Conservation (phyloP, 2,329 filamentous ascomycete species). For the Paecilomyces dactylethromorphus region DNA sequence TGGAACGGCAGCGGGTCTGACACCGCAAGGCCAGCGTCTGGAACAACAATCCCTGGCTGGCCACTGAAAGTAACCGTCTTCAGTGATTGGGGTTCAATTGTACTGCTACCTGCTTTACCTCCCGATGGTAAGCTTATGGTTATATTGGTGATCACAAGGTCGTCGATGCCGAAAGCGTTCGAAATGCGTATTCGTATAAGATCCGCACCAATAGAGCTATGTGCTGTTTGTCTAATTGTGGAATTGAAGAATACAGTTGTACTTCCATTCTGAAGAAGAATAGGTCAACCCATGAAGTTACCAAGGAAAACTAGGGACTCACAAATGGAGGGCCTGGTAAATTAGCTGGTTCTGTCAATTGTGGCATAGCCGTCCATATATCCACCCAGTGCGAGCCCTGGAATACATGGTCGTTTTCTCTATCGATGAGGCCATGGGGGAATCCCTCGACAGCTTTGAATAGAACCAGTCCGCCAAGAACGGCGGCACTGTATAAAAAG, state of each 20-base stretch:
- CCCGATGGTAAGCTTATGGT: slow-evolving; percentile 49
- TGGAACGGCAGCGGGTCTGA: slow-evolving; percentile 56
- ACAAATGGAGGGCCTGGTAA: slow-evolving; percentile 56
- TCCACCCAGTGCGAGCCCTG: slow-evolving; percentile 50
- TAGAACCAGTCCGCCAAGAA: neutral
- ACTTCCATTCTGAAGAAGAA: slow-evolving; percentile 41
- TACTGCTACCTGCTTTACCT: slow-evolving; percentile 40
- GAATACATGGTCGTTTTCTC: neutral
- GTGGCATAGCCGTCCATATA: slow-evolving; percentile 61
- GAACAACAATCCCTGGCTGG: slow-evolving; percentile 44
- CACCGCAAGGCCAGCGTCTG: slow-evolving; percentile 52
- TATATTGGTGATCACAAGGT: slow-evolving; percentile 54
- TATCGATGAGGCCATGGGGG: neutral
- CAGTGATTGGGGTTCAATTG: slow-evolving; percentile 48
- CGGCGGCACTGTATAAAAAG: neutral
- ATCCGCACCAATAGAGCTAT: slow-evolving; percentile 50
- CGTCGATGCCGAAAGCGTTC: slow-evolving; percentile 57
- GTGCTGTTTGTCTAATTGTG: slow-evolving; percentile 61
- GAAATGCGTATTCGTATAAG: slow-evolving; percentile 58
- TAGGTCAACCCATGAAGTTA: slow-evolving; percentile 4
- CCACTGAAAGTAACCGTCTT: slow-evolving; percentile 54
- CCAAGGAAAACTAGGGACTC: slow-evolving; percentile 15
- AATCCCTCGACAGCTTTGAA: neutral
- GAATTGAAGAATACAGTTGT: slow-evolving; percentile 53
- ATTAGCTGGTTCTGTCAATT: slow-evolving; percentile 57